Percentiles rank a stretch among this genome's conserved stretches.
phyloP scores from a whole-genome alignment of 192 early-diverging fungal species.

The Umbelopsis sp. region DNA sequence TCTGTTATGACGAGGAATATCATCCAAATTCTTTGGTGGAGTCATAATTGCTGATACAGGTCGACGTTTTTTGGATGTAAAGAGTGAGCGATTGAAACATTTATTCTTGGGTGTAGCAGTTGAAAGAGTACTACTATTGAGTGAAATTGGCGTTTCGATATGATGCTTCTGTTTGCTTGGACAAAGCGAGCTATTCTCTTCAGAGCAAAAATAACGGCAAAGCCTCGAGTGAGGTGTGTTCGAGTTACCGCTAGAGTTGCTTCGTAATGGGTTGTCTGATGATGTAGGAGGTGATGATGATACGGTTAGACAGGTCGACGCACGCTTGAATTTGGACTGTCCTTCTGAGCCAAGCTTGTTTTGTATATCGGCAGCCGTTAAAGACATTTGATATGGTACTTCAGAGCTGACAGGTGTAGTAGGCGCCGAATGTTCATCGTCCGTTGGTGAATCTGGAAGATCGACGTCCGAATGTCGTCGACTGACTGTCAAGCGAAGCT shows the following conservation, averaged over 20 bases:
- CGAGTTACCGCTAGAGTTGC: not conserved
- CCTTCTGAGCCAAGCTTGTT: not conserved
- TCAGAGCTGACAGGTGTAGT: not conserved
- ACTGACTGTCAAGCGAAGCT: conserved; percentile 15
- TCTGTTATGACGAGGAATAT: not conserved
- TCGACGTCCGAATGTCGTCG: conserved; percentile 10
- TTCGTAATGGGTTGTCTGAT: not conserved
- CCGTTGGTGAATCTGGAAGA: conserved; percentile 1
- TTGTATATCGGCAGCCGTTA: too few relatives aligned
- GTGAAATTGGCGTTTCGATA: not conserved
- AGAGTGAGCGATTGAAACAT: conserved; percentile 2
- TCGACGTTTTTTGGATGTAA: not conserved
- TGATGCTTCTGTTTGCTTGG: not conserved
- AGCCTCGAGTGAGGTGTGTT: not conserved
- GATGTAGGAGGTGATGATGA: not conserved
- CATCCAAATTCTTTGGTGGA: not conserved
- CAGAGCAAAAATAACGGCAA: conserved; percentile 15
- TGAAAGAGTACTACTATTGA: not conserved
- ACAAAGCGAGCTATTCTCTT: conserved; percentile 15
- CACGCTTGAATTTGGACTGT: not conserved
- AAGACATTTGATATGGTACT: not conserved
- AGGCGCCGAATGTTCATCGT: conserved; percentile 1
- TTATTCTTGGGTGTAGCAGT: not conserved
- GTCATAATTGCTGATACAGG: not conserved
- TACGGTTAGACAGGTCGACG: not conserved